These are phyloP conservation scores for Neotropicomus parvogracilis DNA, from an alignment of 1,284 basidiomycete species.

Conservation along the genomic window DNA sequence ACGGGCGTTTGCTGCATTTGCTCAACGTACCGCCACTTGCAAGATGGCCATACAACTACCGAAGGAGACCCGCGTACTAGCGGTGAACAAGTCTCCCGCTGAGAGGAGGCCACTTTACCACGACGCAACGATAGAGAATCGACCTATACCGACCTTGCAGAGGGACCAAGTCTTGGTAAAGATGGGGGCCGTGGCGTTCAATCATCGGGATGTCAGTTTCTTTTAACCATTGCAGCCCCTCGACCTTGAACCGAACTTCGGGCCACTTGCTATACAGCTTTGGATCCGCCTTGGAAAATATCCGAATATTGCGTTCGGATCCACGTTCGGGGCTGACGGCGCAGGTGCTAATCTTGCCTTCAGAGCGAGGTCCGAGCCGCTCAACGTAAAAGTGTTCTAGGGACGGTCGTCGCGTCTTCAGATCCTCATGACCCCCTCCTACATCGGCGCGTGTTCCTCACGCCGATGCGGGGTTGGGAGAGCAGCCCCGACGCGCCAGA, in stretches of 20 bases:
- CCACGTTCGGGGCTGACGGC: slow-evolving; percentile 69
- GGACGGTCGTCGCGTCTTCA: slow-evolving; percentile 57
- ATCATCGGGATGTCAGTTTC: slow-evolving; percentile 68
- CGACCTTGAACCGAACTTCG: background rate
- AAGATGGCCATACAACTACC: slow-evolving; percentile 26
- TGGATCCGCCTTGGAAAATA: slow-evolving; percentile 75
- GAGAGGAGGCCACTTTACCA: slow-evolving; percentile 42
- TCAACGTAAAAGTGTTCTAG: slow-evolving; percentile 33
- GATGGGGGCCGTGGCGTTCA: slow-evolving; percentile 70
- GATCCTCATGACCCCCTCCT: slow-evolving; percentile 54
- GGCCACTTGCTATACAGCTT: slow-evolving; percentile 42
- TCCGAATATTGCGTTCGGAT: slow-evolving; percentile 59
- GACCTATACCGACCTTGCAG: slow-evolving; percentile 46
- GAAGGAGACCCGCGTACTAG: slow-evolving; percentile 38
- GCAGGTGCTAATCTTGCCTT: slow-evolving; percentile 64
- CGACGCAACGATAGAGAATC: slow-evolving; percentile 50
- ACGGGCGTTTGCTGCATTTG: no score
- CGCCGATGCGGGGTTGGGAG: slow-evolving; percentile 76
- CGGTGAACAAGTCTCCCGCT: slow-evolving; percentile 37
- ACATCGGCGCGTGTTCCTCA: slow-evolving; percentile 68
- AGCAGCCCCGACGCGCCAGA: slow-evolving; percentile 60
- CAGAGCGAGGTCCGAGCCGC: background rate
- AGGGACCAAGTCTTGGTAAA: slow-evolving; percentile 61
- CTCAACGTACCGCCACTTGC: no score
- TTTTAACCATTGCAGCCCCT: background rate